These are phyloP conservation scores for Termitomyces sp. DNA, from an alignment of 768 basidiomycete species.

Conservation along the genomic window DNA sequence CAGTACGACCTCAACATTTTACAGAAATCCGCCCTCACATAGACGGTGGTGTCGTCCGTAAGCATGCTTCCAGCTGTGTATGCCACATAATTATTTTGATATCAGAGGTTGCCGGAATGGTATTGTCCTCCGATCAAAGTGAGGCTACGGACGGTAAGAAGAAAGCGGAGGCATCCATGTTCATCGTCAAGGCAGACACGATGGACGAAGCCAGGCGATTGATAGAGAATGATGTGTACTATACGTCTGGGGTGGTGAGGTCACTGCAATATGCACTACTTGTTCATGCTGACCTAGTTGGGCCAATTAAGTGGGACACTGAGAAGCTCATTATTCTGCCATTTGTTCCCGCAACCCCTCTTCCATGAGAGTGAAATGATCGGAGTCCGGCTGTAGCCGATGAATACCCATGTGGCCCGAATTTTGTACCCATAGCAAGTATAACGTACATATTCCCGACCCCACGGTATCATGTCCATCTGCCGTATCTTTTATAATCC, in stretches of 20 bases:
- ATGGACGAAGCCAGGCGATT: constrained; percentile 33
- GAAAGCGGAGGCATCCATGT: constrained; percentile 45
- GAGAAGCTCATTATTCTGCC: constrained; percentile 50
- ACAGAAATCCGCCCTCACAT: constrained; percentile 30
- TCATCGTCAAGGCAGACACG: constrained; percentile 49
- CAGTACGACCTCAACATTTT: constrained; percentile 42
- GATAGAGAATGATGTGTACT: constrained; percentile 32
- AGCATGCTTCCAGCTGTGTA: constrained; percentile 11
- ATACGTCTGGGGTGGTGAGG: constrained; percentile 34
- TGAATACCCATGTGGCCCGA: not conserved
- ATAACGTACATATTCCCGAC: not conserved
- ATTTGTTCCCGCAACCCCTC: constrained; percentile 31
- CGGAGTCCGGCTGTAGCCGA: constrained; percentile 3
- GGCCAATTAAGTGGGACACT: constrained; percentile 48
- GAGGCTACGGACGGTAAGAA: constrained; percentile 26
- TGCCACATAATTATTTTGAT: not conserved
- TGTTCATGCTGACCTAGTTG: not conserved
- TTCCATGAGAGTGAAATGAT: constrained; percentile 15
- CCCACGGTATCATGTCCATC: constrained; percentile 18
- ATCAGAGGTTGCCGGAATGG: constrained; percentile 45
- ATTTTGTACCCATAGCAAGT: not conserved
- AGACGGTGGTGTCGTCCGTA: constrained; percentile 37
- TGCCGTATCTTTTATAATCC: constrained; percentile 16
- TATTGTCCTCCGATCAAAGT: constrained; percentile 41
- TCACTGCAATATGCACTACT: not conserved